Percentiles rank a stretch among this genome's conserved stretches.
Conservation (phyloP, 2,329 filamentous ascomycete genomes). For the Neonectria ditissima region DNA sequence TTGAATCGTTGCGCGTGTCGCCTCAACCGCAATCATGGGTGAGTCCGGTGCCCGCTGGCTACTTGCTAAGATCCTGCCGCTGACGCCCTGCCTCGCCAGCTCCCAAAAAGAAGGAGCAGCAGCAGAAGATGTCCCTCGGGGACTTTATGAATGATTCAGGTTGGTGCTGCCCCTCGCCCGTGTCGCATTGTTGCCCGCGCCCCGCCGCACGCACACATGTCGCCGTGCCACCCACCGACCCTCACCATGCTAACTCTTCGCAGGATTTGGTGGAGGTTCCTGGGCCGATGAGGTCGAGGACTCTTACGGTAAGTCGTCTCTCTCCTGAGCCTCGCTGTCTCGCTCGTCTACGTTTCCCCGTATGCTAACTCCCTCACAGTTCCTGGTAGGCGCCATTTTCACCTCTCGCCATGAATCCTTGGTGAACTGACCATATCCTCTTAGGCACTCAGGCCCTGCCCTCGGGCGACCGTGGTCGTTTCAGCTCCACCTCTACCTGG, state of each 20-base stretch:
- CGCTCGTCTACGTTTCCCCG: conserved; percentile 33
- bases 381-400: conserved; percentile 49
- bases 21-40: conserved; percentile 72
- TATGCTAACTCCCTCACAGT: conserved; percentile 49
- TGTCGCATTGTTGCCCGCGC: conserved; percentile 42
- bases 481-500: conserved; percentile 53
- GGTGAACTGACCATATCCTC: conserved; percentile 41
- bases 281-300: conserved; percentile 99
- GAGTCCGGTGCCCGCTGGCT: conserved; percentile 46
- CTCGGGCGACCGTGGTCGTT: conserved; percentile 58
- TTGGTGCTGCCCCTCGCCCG: conserved; percentile 63
- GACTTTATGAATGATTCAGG: conserved; percentile 94
- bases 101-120: conserved; percentile 90
- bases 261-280: conserved; percentile 74
- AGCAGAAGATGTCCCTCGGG: conserved; percentile 97
- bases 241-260: conserved; percentile 42
- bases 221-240: conserved; percentile 37
- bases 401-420: conserved; percentile 24
- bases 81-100: conserved; percentile 62
- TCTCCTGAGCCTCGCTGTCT: background rate
- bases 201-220: conserved; percentile 38
- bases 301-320: conserved; percentile 73
- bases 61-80: conserved; percentile 16
- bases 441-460: conserved; percentile 70
- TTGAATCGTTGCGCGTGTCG: conserved; percentile 60